These are phyloP conservation scores for Dictyostelium intermedium DNA, from an alignment of 78 protist species.

Conservation along the genomic window DNA sequence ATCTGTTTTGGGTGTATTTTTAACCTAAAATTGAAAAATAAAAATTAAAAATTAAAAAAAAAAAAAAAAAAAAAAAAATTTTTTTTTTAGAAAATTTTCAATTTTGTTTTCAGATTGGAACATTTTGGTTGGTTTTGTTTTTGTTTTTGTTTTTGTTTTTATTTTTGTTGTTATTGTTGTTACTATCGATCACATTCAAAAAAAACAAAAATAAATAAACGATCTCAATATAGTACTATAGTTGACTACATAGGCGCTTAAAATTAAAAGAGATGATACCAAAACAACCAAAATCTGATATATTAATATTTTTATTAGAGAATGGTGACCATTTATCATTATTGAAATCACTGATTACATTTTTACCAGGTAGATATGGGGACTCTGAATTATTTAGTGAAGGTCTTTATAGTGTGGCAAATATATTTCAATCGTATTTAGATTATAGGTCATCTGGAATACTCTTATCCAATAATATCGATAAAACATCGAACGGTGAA, in stretches of 20 bases:
- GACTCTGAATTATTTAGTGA: conserved; percentile 40
- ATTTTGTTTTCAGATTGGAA: background rate
- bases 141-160: background rate
- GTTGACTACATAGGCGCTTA: too few relatives aligned
- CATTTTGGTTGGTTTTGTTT: background rate
- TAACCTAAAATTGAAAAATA: background rate
- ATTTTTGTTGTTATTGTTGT: too few relatives aligned
- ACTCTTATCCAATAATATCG: conserved; percentile 1
- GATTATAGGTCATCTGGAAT: conserved; percentile 33
- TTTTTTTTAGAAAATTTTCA: background rate
- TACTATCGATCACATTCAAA: too few relatives aligned
- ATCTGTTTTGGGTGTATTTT: background rate
- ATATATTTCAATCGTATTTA: conserved; percentile 36
- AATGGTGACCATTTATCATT: conserved; percentile 10
- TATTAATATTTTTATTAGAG: background rate
- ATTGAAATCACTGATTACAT: background rate
- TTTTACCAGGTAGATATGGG: conserved; percentile 53
- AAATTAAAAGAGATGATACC: background rate
- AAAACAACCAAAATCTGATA: background rate
- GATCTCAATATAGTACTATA: too few relatives aligned
- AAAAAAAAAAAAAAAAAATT: background rate
- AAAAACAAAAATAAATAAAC: too few relatives aligned
- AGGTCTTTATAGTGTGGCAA: conserved; percentile 16
- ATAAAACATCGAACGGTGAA: conserved; percentile 15
- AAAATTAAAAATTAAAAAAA: background rate